Percentiles rank a stretch among this genome's conserved stretches.
Conservation (phyloP, 176 grass and related monocot species). For the Paspalum notatum region DNA sequence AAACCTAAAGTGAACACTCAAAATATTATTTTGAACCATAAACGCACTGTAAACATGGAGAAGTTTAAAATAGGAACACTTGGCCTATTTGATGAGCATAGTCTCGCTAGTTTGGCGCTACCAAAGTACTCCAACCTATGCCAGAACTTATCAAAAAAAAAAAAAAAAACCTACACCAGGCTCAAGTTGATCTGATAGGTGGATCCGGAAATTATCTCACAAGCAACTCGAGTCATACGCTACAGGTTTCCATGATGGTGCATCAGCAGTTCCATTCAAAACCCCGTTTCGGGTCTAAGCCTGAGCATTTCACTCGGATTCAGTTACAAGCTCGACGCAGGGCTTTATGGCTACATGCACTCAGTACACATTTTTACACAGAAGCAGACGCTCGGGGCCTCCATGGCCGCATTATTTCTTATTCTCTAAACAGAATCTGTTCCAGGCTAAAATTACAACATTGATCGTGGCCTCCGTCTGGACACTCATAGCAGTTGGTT, state of each 20-base stretch:
- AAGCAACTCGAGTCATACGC: background rate
- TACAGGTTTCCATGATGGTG: background rate
- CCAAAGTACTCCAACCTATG: too few relatives aligned
- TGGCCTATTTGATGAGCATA: too few relatives aligned
- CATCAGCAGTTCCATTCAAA: background rate
- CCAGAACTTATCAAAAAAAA: too few relatives aligned
- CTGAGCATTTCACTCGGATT: background rate
- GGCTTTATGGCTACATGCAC: background rate
- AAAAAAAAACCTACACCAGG: too few relatives aligned
- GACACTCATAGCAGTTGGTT: constrained; percentile 14
- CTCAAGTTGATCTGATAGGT: background rate
- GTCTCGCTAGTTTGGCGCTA: too few relatives aligned
- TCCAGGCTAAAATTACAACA: constrained; percentile 19
- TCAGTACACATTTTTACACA: background rate
- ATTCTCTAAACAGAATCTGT: constrained; percentile 18
- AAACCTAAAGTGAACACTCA: too few relatives aligned
- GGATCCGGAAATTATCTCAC: background rate
- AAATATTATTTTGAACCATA: too few relatives aligned
- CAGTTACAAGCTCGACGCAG: background rate
- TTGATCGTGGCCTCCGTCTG: background rate
- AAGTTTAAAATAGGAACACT: too few relatives aligned
- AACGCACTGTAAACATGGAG: too few relatives aligned
- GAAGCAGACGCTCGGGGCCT: background rate
- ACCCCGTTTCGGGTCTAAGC: background rate
- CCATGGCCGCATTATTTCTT: constrained; percentile 44